Percentiles rank a stretch among this genome's conserved stretches.
These are phyloP conservation scores for Cercophora scortea DNA, from an alignment of 495 filamentous ascomycete species.

Conservation along the genomic window DNA sequence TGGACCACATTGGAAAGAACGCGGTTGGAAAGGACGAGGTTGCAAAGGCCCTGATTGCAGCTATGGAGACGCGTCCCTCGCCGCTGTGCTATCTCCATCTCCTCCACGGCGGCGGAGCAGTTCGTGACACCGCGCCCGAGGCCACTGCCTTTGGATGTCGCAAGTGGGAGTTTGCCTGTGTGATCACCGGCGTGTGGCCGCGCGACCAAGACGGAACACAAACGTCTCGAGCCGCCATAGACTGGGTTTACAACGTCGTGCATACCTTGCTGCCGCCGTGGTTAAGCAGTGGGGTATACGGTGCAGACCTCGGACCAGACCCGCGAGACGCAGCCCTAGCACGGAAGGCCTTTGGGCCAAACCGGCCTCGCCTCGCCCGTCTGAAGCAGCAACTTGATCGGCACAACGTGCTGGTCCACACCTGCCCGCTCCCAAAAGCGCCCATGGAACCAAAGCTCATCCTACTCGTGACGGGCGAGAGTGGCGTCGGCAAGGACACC, in stretches of 20 bases:
- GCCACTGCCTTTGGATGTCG: constrained; percentile 56
- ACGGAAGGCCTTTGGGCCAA: constrained; percentile 49
- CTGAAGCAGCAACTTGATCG: constrained; percentile 49
- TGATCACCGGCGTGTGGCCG: constrained; percentile 56
- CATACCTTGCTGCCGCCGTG: constrained; percentile 37
- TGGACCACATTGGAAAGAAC: constrained; percentile 44
- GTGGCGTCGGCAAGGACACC: constrained; percentile 53
- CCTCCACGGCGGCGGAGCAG: constrained; percentile 50
- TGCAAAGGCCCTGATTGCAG: constrained; percentile 31
- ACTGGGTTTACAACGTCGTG: constrained; percentile 52
- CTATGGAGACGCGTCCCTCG: constrained; percentile 44
- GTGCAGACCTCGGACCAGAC: constrained; percentile 57
- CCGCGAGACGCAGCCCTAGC: constrained; percentile 48
- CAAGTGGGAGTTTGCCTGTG: constrained; percentile 58
- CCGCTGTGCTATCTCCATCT: constrained; percentile 56
- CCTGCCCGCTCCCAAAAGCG: constrained; percentile 43
- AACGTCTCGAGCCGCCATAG: constrained; percentile 30
- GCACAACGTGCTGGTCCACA: constrained; percentile 43
- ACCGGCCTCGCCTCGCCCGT: constrained; percentile 39
- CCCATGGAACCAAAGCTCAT: constrained; percentile 42
- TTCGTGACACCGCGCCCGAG: constrained; percentile 38
- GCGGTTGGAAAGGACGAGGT: constrained; percentile 36
- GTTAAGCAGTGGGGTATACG: constrained; percentile 49
- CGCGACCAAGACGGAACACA: constrained; percentile 48
- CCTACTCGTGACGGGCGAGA: constrained; percentile 54